Evolutionary conservation across 2,329 filamentous ascomycete genomes (phyloP), one percentile per base, ranked within the genome.

Genomic region (Penicillium griseofulvum): DNA sequence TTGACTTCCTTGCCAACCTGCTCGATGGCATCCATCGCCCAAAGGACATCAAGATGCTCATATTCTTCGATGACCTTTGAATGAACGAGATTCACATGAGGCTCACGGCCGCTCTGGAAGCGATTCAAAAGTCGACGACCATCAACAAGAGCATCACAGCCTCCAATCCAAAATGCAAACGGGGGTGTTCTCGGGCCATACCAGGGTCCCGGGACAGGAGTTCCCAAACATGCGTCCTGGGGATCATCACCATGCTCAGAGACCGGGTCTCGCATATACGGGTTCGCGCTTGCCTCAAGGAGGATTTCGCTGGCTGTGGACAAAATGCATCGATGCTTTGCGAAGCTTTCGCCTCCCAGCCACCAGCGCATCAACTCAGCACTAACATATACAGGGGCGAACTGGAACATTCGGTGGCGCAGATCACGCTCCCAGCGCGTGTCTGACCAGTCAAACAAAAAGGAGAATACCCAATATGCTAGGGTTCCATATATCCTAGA

Each of bases 331-430:
- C 89, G 90, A 66, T 96, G 90, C 64, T 81, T 85, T 26, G 85
- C 87, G 67, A 96, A 97, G 63, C 91, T 91, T 65, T 94, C 90
- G 4, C 87, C 79, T 0, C 92, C 93, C 0, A 97, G 81, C 93
- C 93, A 97, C 93, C 93, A 97, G 6, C 90, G 82, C 90, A 97
- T 96, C 55, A 86, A 88, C 75, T 97, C 91, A 0, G 90, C 84
- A 64, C 87, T 91, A 48, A 97, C 90, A 66, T 95, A 96, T 0
- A 96, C 90, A 1, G 93, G 93, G 0, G 91, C 86, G 63, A 96
- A 97, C 66, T 94, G 90, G 71, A 97, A 97, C 82, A 95, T 88
- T 39, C 93, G 86, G 68, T 90, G 78, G 55, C 89, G 81, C 14
- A 96, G 76, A 7, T 81, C 90, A 9, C 86, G 83, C 59, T 97